A percentile compares a stretch with the other conserved stretches of the same genome.
Conservation (phyloP, 2,329 filamentous ascomycete genomes). For the Hymenoscyphus repandus region DNA sequence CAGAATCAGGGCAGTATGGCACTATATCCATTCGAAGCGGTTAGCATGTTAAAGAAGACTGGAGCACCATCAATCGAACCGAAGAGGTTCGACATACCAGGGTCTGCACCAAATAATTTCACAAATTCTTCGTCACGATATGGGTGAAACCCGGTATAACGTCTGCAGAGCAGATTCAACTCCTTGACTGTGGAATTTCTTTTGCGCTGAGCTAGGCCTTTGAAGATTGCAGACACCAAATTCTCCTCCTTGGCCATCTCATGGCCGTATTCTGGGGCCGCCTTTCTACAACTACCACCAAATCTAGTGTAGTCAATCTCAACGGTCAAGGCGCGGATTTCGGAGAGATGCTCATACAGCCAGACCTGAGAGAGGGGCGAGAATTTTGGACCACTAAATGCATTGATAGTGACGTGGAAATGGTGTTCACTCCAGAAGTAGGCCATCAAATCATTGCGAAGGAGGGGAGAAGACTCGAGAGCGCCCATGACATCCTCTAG, state of each 20-base stretch:
- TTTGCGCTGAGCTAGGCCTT: slow-evolving; percentile 12
- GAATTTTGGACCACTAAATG: slow-evolving; percentile 21
- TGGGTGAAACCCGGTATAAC: slow-evolving; percentile 8
- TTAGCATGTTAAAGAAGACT: neutral
- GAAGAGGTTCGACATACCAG: neutral
- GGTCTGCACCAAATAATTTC: slow-evolving; percentile 1
- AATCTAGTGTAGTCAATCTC: slow-evolving; percentile 30
- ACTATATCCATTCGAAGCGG: neutral
- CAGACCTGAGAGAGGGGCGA: slow-evolving; percentile 27
- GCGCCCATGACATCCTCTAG: slow-evolving; percentile 21
- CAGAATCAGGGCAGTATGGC: slow-evolving; percentile 1
- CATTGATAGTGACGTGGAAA: slow-evolving; percentile 29
- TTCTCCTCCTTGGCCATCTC: slow-evolving; percentile 17
- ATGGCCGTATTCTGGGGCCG: slow-evolving; percentile 11
- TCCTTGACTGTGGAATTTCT: slow-evolving; percentile 10
- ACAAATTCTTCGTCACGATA: neutral
- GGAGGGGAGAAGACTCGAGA: slow-evolving; percentile 13
- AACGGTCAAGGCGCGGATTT: slow-evolving; percentile 27
- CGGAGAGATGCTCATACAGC: slow-evolving; percentile 19
- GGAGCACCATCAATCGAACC: neutral
- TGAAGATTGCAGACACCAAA: slow-evolving; percentile 10
- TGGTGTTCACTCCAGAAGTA: slow-evolving; percentile 30
- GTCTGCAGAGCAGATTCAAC: slow-evolving; percentile 19
- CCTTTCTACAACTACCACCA: slow-evolving; percentile 16
- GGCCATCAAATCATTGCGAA: slow-evolving; percentile 28